Base-by-base conservation (phyloP, 208 protist genomes). In the Crithidia bombi region DNA sequence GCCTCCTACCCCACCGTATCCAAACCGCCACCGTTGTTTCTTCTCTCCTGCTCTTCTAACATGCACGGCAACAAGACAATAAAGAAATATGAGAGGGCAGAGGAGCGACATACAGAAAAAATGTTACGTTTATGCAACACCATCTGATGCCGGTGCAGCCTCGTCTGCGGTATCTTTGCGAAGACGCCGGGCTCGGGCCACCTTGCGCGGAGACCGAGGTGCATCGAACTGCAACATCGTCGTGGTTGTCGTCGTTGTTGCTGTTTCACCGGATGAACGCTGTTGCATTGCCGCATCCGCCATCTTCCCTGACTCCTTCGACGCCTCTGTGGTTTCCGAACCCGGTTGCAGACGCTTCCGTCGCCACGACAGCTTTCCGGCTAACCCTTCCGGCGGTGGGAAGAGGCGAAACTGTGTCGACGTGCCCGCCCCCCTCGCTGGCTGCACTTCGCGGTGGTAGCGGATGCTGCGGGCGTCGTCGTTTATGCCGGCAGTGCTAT, bases 141-240 rank as follows among this genome's bases (percentile, higher is more conserved):
- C 38, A 17, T 41, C n/a, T 65, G 43, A 17, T 25, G 28, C 47
- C 32, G 25, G 36, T 47, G 30, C 15, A n/a, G 49, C 33, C 19
- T 14, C 21, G 6, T 58, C 35, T 26, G 52, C 19, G 3, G 36
- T 7, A 3, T 44, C 58, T 30, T 76, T 70, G 3, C 33, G 39
- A 38, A 59, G 52, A 35, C 76, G 79, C 26, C 70, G 67, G 26
- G 86, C 61, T 2, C 86, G 72, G 1, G 82, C 76, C 35, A 91
- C 86, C 59, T 91, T 91, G 14, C 86, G 72, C 3, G 86, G 86
- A 1, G 72, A 50, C 32, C 73, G 68, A 26, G 85, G 82, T 2
- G 81, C 82, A 14, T 85, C 64, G 41, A 91, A 81, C 41, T 26
- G 33, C n/a, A 25, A n/a, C 25, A 59, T 10, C 5, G 52, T 23